Evolutionary conservation across 345 rosid species (phyloP).

Genomic region (Citrus maxima): DNA sequence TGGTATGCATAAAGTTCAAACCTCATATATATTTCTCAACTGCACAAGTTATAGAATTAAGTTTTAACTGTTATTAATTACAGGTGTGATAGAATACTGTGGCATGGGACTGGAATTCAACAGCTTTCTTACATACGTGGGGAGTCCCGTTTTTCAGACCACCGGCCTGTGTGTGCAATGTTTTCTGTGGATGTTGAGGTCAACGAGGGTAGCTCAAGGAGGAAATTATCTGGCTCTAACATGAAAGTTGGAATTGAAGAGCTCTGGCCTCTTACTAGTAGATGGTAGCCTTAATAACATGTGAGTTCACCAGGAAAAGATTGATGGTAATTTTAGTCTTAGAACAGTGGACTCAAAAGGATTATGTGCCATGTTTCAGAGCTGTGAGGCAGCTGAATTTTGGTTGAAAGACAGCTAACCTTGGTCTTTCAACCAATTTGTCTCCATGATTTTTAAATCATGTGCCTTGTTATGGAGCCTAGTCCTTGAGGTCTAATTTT

Average conservation of each 20-base stretch:
- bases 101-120: conserved; percentile 71
- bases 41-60: not conserved
- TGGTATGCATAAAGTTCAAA: conserved; percentile 45
- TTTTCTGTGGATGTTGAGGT: conserved; percentile 59
- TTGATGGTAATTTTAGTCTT: not conserved
- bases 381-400: not conserved
- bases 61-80: conserved; percentile 1
- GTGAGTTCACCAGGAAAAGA: conserved; percentile 9
- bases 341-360: not conserved
- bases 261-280: conserved; percentile 29
- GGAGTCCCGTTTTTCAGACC: conserved; percentile 85
- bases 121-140: conserved; percentile 56
- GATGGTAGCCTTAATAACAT: conserved; percentile 1
- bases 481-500: not conserved
- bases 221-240: conserved; percentile 18
- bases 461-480: not conserved
- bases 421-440: conserved; percentile 2
- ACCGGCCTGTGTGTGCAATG: conserved; percentile 71
- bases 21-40: not conserved
- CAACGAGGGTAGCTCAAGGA: conserved; percentile 33
- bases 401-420: not conserved
- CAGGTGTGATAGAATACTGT: conserved; percentile 96
- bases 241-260: conserved; percentile 46
- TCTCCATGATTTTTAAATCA: not conserved
- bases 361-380: not conserved